These are phyloP conservation scores for Hysterium pulicare DNA, from an alignment of 2,329 filamentous ascomycete genomes.

Conservation along the genomic window DNA sequence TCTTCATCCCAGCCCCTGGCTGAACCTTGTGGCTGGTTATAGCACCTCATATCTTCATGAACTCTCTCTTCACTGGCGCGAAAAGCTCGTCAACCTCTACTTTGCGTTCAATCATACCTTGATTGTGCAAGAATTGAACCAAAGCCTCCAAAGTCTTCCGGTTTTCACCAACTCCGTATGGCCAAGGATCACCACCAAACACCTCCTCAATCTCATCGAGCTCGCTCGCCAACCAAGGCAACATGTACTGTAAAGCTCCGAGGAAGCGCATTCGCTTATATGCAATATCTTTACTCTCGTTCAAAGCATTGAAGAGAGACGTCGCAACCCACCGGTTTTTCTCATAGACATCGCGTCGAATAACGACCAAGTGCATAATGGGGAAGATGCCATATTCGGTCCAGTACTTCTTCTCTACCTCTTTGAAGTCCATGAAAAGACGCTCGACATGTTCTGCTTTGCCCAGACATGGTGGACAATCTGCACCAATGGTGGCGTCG, in stretches of 20 bases:
- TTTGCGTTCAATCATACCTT: conserved; percentile 14
- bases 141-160: conserved; percentile 30
- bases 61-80: conserved; percentile 13
- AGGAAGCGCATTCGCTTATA: conserved; percentile 23
- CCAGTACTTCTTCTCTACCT: conserved; percentile 33
- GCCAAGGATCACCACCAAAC: conserved; percentile 35
- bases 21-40: too few species aligned
- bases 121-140: conserved; percentile 27
- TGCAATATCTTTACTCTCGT: conserved; percentile 33
- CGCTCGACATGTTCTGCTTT: conserved; percentile 22
- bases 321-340: conserved; percentile 28
- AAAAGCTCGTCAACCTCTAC: conserved; percentile 31
- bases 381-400: conserved; percentile 27
- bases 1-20: too few species aligned
- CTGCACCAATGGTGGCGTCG: conserved; percentile 36
- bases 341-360: conserved; percentile 24
- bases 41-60: conserved; percentile 1
- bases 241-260: conserved; percentile 31
- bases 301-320: conserved; percentile 31
- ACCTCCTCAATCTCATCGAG: conserved; percentile 35
- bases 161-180: conserved; percentile 32
- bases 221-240: conserved; percentile 32
- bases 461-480: conserved; percentile 29
- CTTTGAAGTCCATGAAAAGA: conserved; percentile 37
- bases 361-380: conserved; percentile 32